These are phyloP conservation scores for Alternaria brassicae DNA, from an alignment of 2,329 filamentous ascomycete genomes.

Conservation along the genomic window DNA sequence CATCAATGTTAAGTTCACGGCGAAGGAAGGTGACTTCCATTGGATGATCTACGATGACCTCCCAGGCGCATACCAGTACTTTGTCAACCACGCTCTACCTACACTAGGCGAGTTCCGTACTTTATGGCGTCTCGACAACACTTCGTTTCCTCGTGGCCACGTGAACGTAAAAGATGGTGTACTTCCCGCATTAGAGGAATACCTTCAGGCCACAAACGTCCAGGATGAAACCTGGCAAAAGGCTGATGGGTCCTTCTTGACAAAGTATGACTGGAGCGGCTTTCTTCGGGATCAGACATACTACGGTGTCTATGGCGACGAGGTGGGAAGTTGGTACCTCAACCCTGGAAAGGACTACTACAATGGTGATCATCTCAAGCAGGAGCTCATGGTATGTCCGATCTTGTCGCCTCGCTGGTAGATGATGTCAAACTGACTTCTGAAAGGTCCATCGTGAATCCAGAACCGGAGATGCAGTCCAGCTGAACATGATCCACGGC, in stretches of 20 bases:
- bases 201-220: conserved; percentile 56
- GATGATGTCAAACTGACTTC: not conserved
- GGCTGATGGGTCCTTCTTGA: conserved; percentile 58
- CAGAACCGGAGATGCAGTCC: conserved; percentile 59
- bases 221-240: conserved; percentile 63
- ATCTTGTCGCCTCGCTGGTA: not conserved
- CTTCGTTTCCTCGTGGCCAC: conserved; percentile 56
- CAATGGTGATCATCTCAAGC: conserved; percentile 62
- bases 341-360: conserved; percentile 60
- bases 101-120: conserved; percentile 60
- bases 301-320: conserved; percentile 60
- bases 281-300: conserved; percentile 54
- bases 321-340: conserved; percentile 61
- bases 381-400: conserved; percentile 56
- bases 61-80: conserved; percentile 63
- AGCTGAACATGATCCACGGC: conserved; percentile 63
- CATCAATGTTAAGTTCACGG: conserved; percentile 59
- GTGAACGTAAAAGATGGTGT: conserved; percentile 56
- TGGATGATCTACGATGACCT: conserved; percentile 61
- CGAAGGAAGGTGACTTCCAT: conserved; percentile 59
- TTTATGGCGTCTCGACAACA: conserved; percentile 59
- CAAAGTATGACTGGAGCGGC: conserved; percentile 60
- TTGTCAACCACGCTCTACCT: conserved; percentile 59
- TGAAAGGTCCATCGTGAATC: conserved; percentile 57
- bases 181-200: conserved; percentile 55